phyloP scores from a whole-genome alignment of 2,329 filamentous ascomycete species.

The Aspergillus ruber region DNA sequence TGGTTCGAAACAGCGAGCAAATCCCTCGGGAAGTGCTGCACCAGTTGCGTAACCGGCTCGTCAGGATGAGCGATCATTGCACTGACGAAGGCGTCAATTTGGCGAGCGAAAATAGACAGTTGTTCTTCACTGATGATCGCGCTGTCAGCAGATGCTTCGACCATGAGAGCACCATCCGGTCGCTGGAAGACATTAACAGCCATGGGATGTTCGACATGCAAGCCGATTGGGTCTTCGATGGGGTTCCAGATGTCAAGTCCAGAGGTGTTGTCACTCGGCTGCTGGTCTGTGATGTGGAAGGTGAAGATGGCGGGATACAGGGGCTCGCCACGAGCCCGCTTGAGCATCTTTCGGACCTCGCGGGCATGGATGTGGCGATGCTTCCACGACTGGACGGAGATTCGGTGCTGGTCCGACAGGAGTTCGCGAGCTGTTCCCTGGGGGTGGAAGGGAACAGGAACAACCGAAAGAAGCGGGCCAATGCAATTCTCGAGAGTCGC shows the following conservation, averaged over 20 bases:
- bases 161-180: conserved; percentile 11
- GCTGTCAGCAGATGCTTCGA: conserved; percentile 22
- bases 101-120: conserved; percentile 21
- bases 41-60: conserved; percentile 15
- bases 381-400: conserved; percentile 20
- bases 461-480: conserved; percentile 27
- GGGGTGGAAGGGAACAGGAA: conserved; percentile 27
- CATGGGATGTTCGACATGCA: conserved; percentile 37
- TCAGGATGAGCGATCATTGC: conserved; percentile 23
- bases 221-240: conserved; percentile 24
- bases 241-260: conserved; percentile 19
- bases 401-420: conserved; percentile 17
- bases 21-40: conserved; percentile 15
- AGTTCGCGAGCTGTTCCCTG: conserved; percentile 19
- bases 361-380: conserved; percentile 24
- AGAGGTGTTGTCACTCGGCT: background rate
- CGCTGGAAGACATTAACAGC: conserved; percentile 33
- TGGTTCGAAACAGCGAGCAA: conserved; percentile 19
- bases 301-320: conserved; percentile 30
- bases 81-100: conserved; percentile 24
- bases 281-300: conserved; percentile 19
- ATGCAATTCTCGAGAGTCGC: conserved; percentile 20
- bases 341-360: conserved; percentile 22
- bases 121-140: conserved; percentile 22
- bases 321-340: conserved; percentile 16